Conservation (phyloP, 148 eudicot genomes). For the Cornus controversa region DNA sequence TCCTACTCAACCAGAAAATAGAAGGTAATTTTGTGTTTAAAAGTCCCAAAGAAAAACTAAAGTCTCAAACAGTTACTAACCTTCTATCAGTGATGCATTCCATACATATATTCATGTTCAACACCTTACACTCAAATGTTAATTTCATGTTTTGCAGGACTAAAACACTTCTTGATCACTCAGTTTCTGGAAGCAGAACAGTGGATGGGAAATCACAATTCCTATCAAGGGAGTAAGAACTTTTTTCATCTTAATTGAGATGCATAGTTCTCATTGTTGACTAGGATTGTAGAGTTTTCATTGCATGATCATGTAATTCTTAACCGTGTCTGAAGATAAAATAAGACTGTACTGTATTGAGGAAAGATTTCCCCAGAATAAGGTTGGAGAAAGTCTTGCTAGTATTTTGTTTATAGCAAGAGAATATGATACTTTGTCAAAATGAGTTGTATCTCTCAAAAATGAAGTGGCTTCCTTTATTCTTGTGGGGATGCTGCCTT, state of each 20-base stretch:
- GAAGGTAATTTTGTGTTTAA: slow-evolving; percentile 30
- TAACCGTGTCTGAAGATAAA: neutral
- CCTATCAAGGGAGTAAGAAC: slow-evolving; percentile 38
- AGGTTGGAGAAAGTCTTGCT: neutral
- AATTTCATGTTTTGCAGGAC: slow-evolving; percentile 27
- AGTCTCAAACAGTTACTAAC: neutral
- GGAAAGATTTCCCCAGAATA: neutral
- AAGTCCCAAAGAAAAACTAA: neutral
- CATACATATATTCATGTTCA: neutral
- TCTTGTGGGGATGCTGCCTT: neutral
- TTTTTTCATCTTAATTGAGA: neutral
- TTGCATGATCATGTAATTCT: neutral
- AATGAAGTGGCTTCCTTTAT: neutral
- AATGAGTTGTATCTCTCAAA: neutral
- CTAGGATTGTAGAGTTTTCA: neutral
- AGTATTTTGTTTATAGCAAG: too few relatives aligned
- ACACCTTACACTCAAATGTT: neutral
- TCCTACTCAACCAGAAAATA: slow-evolving; percentile 39
- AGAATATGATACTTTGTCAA: too few relatives aligned
- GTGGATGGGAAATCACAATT: slow-evolving; percentile 35
- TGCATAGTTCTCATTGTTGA: neutral
- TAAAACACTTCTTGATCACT: slow-evolving; percentile 14
- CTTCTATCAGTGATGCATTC: neutral
- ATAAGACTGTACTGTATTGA: neutral
- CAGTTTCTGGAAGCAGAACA: slow-evolving; percentile 36